Evolutionary conservation across 306 rosid species (phyloP), one percentile per base, ranked within the genome.

Genomic region (Quercus parvula): DNA sequence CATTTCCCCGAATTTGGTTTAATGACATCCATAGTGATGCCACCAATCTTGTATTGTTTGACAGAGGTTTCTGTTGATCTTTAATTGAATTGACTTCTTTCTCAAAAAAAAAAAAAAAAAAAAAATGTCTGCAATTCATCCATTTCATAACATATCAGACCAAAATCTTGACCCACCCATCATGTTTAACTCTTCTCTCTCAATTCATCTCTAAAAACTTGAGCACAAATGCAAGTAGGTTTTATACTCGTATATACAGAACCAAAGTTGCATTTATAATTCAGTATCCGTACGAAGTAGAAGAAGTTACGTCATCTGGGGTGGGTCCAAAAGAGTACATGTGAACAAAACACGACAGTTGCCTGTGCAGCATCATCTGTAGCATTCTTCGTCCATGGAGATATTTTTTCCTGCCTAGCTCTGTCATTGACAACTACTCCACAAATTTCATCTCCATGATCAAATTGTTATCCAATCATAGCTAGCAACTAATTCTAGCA

Each of bases 401-500:
- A 12, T 81, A 95, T 4, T 85, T 70, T 93, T 0, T 91, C 98
- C 77, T 85, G 88, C 73, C 44, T 86, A 27, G 0, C 2, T 86
- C 97, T 90, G 24, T 91, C 96, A 83, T 89, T 93, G 44, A 96
- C 99, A 18, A 96, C 99, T 7, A 92, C 96, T 77, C 99, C 98
- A 49, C 99, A 96, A 71, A 96, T 91, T 82, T 93, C 98, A 78
- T 96, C 98, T 70, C 98, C 98, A 20, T 86, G 92, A 71, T 93
- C 97, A 85, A 93, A 96, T 84, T 96, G 99, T 83, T 96, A 97
- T 71, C 99, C 99, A 9, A 95, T 93, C 41, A 35, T 88, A 44
- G 94, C 98, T 80, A 96, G 90, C 92, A 96, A 85, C 99, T 96
- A 57, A 24, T 8, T 75, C 55, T 78, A 77, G 35, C 17, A 78